Evolutionary conservation across 2,329 filamentous ascomycete genomes (phyloP), one percentile per base, ranked within the genome.

Genomic region (Saccharata proteae): DNA sequence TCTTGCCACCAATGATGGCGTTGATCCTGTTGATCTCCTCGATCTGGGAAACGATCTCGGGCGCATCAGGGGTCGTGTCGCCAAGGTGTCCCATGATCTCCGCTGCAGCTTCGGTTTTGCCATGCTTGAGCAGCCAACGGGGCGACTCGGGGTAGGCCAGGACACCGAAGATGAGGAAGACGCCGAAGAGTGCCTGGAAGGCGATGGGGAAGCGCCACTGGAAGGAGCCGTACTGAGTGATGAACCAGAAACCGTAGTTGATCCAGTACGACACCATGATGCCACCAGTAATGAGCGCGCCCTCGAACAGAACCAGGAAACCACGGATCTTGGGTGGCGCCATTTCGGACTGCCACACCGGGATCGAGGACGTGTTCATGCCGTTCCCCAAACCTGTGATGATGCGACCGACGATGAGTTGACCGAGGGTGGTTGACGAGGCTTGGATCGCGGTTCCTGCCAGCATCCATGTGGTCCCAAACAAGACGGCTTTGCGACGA

Each of bases 21-120:
- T 84, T 77, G 10, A 72, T 27, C 28, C 30, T 35, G 27, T 35
- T 54, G 10, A 79, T 74, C 0, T 78, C 70, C 22, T 74, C 66
- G 45, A 70, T 65, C 53, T 80, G 71, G 7, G 63, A 40, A 30
- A 64, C 55, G 3, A 73, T 71, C 43, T 74, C 66, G 5, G 59
- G 54, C 40, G 69, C 64, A 25, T 73, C 62, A 62, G 42, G 40
- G 28, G 69, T 44, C 19, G 48, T 47, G 11, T 59, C 61, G 32
- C 54, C 55, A 13, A 70, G 55, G 8, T 61, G 62, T 12, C 64
- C 62, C 27, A 69, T 54, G 11, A 68, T 64, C 7, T 54, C 49
- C 21, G 55, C 52, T 34, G 65, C 67, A 40, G 69, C 64, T 19
- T 65, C 53, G 22, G 64, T 49, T 19, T 59, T 42, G 32, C 49